Base-by-base conservation (phyloP, 1,284 basidiomycete genomes). In the Ceratobasidium sp. region DNA sequence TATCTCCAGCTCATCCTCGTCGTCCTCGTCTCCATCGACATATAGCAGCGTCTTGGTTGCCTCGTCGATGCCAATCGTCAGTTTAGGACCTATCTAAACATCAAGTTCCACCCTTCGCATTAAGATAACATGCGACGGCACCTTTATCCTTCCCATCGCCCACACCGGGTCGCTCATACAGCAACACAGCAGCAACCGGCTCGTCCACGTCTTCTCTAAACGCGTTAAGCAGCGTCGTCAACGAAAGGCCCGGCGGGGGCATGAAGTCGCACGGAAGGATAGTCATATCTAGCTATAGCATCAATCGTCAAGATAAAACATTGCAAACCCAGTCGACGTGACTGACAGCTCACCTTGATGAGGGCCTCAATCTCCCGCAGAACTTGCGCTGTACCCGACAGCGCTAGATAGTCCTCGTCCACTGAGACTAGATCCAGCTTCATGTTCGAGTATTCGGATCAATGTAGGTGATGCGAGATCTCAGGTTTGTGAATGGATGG, bases 191-290 rank as follows among this genome's bases (percentile, higher is more conserved):
- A 0, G 92, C 88, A 64, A 97, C 89, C 1, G 91, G 85, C 74
- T 90, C 88, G 82, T 92, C 87, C 47, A 88, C 83, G 82, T 94
- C 89, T 2, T 89, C 87, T 42, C 96, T 89, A 83, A 97, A 97
- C 81, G 91, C 92, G 84, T 98, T 92, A 45, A 98, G 85, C 0
- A 98, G 84, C 0, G 85, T 86, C 37, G 88, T 88, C 26, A 98
- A 88, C 6, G 92, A 87, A 33, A 97, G 87, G 0, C 89, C 85
- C 0, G 90, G 86, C 0, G 94, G 92, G 11, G 95, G 91, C 23
- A 96, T 88, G 74, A 98, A 92, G 84, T 98, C 96, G 83, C 95
- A 97, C 1, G 96, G 93, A 0, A 97, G 87, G 23, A 98, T 84
- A 51, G 98, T 89, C 83, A 98, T 96, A 83, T 98, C 96, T 81